A percentile compares a stretch with the other conserved stretches of the same genome.
These are phyloP conservation scores for Huntiella abstrusa DNA, from an alignment of 2,329 filamentous ascomycete species.

Conservation along the genomic window DNA sequence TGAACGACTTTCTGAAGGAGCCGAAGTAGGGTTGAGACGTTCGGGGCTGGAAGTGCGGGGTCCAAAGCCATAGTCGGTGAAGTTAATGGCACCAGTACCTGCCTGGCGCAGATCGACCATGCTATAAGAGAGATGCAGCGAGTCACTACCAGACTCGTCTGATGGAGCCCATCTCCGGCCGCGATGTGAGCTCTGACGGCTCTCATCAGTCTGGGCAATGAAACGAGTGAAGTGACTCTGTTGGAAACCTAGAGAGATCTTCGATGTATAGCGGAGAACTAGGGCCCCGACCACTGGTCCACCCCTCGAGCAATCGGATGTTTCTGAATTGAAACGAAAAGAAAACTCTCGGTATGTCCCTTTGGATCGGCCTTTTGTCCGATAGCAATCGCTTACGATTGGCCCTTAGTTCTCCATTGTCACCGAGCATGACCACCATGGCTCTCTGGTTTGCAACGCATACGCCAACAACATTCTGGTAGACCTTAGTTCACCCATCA, in stretches of 20 bases:
- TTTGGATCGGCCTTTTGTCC: background rate
- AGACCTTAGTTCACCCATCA: conserved; percentile 49
- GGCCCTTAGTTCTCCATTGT: conserved; percentile 53
- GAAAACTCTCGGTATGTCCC: conserved; percentile 4
- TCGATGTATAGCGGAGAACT: conserved; percentile 63
- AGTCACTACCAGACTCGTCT: conserved; percentile 73
- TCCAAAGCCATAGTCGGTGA: conserved; percentile 5
- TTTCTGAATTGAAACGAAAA: no score
- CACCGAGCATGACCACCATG: conserved; percentile 71
- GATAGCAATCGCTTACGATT: background rate
- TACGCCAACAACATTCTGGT: conserved; percentile 64
- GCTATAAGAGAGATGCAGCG: conserved; percentile 66
- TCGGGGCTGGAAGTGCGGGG: conserved; percentile 10
- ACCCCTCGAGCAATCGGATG: no score
- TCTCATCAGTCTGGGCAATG: conserved; percentile 93
- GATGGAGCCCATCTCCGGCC: conserved; percentile 59
- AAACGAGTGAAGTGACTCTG: conserved; percentile 93
- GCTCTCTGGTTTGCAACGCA: conserved; percentile 78
- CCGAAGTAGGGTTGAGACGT: background rate
- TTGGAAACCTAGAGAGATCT: conserved; percentile 80
- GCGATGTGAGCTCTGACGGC: conserved; percentile 56
- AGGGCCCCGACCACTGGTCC: no score
- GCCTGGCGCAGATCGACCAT: conserved; percentile 8
- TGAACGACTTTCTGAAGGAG: background rate
- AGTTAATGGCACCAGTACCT: background rate